A percentile compares a stretch with the other conserved stretches of the same genome.
Evolutionary conservation across 2,329 filamentous ascomycete genomes (phyloP).

Genomic region (Xylaria sp.): DNA sequence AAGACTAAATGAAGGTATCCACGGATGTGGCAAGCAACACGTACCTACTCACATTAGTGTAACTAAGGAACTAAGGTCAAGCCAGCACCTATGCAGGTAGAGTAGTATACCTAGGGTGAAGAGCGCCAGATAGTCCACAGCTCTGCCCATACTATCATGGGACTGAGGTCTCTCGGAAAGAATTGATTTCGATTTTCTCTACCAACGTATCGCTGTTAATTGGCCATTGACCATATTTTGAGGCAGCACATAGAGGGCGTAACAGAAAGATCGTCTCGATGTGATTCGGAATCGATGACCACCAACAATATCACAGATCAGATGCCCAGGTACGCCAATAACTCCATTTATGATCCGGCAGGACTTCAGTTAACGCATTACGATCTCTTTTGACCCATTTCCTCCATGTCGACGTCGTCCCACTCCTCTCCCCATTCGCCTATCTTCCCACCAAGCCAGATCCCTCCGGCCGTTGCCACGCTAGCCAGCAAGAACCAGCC

Average conservation of each 20-base stretch:
- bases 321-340: constrained; percentile 2
- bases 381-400: constrained; percentile 72
- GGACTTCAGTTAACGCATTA: constrained; percentile 39
- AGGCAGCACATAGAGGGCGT: background rate
- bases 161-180: background rate
- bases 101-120: background rate
- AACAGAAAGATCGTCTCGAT: background rate
- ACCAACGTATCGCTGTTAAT: background rate
- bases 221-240: too few relatives aligned
- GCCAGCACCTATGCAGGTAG: background rate
- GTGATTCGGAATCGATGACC: background rate
- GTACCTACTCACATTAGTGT: too few relatives aligned
- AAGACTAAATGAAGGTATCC: too few relatives aligned
- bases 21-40: too few relatives aligned
- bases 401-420: constrained; percentile 65
- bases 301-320: background rate
- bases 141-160: background rate
- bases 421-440: constrained; percentile 57
- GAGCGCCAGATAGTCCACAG: background rate
- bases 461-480: constrained; percentile 66
- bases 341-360: constrained; percentile 8
- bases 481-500: constrained; percentile 79
- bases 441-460: constrained; percentile 71
- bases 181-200: background rate
- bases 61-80: too few relatives aligned